Conservation (phyloP, 2,329 filamentous ascomycete genomes). For the Phaeoacremonium minimum region DNA sequence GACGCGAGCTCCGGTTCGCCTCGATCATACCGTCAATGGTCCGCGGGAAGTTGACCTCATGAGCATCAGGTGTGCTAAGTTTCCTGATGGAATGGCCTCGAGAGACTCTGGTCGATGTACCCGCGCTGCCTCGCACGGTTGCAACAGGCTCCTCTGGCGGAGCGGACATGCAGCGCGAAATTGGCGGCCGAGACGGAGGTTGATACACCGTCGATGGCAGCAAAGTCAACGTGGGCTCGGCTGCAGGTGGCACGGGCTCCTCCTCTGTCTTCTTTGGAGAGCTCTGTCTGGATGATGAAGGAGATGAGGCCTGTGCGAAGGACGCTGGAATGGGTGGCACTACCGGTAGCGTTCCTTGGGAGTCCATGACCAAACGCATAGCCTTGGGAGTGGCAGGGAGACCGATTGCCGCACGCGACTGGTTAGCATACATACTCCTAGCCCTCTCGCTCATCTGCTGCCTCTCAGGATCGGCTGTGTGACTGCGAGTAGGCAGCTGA, state of each 20-base stretch:
- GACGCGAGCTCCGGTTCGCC: slow-evolving; percentile 26
- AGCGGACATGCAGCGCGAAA: slow-evolving; percentile 60
- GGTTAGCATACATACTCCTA: slow-evolving; percentile 41
- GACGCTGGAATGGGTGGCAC: slow-evolving; percentile 47
- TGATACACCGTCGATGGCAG: slow-evolving; percentile 59
- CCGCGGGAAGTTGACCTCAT: slow-evolving; percentile 33
- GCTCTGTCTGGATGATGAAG: slow-evolving; percentile 28
- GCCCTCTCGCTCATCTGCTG: slow-evolving; percentile 46
- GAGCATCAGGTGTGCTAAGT: slow-evolving; percentile 24
- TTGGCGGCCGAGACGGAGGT: slow-evolving; percentile 42
- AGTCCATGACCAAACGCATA: slow-evolving; percentile 74
- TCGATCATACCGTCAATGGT: slow-evolving; percentile 44
- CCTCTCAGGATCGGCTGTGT: slow-evolving; percentile 58
- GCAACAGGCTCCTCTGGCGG: slow-evolving; percentile 41
- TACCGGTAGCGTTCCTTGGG: slow-evolving; percentile 36
- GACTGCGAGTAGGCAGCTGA: slow-evolving; percentile 52
- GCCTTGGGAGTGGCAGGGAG: slow-evolving; percentile 89
- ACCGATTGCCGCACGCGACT: slow-evolving; percentile 54
- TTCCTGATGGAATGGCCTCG: slow-evolving; percentile 26
- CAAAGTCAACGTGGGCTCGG: slow-evolving; percentile 31
- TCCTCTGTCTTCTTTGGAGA: slow-evolving; percentile 25
- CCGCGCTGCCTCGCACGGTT: slow-evolving; percentile 21
- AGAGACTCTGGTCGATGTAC: slow-evolving; percentile 14
- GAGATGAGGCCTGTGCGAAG: slow-evolving; percentile 38
- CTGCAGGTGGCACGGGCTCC: slow-evolving; percentile 7